Evolutionary conservation across 768 basidiomycete genomes (phyloP).

Genomic region (Hysterangium stoloniferum): DNA sequence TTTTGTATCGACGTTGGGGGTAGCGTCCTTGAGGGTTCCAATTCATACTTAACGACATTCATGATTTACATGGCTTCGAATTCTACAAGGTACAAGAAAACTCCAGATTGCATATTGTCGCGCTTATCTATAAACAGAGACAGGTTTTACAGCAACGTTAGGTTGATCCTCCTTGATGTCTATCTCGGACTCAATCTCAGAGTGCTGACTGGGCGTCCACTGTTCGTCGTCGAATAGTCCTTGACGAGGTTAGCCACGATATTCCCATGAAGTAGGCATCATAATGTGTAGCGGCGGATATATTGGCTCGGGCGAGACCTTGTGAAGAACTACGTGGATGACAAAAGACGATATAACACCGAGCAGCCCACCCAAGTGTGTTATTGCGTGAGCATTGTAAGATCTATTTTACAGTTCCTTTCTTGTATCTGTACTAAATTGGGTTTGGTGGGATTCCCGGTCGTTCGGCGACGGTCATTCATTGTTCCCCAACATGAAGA

Average conservation of each 20-base stretch:
- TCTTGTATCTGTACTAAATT: conserved; percentile 20
- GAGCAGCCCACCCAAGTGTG: conserved; percentile 8
- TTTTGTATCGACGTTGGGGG: too few species aligned
- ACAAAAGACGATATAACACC: neutral
- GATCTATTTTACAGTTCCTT: neutral
- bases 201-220: neutral
- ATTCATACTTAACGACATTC: too few species aligned
- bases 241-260: neutral
- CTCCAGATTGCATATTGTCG: too few species aligned
- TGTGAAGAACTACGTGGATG: neutral
- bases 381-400: neutral
- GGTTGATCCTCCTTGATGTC: too few species aligned
- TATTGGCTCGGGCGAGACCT: neutral
- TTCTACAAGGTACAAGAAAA: too few species aligned
- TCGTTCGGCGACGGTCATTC: conserved; percentile 22
- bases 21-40: too few species aligned
- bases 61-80: too few species aligned
- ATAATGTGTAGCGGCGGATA: neutral
- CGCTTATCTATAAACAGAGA: too few species aligned
- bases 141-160: too few species aligned
- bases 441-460: conserved; percentile 23
- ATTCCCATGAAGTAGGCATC: neutral
- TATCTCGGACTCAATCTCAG: too few species aligned
- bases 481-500: conserved; percentile 26
- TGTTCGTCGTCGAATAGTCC: neutral